Evolutionary conservation across 768 basidiomycete genomes (phyloP), one percentile per base, ranked within the genome.

Genomic region (Podaxis sp.): DNA sequence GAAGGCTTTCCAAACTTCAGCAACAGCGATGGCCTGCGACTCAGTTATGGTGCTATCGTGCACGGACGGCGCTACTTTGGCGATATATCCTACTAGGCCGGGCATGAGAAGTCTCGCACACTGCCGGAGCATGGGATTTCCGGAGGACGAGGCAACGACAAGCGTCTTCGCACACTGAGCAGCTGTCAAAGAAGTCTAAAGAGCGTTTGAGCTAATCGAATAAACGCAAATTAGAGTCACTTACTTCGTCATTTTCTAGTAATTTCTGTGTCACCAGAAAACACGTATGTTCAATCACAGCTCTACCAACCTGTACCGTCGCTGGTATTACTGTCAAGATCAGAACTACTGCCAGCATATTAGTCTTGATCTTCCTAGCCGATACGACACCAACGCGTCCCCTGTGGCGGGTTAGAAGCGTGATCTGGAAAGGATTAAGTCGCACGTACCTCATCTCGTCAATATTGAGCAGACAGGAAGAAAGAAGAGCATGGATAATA

Each of bases 141-240:
- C 88, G 2, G 87, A 77, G 2, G 82, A 77, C 0, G 93, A 89
- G 2, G 95, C 87, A 4, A 85, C 73, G 39, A 93, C 81, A 46
- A 98, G 76, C 0, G 95, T 96, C 70, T 91, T 92, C 1, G 91
- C 86, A 69, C 96, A 98, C 68, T 99, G 94, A 2, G 90, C 85
- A 1, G 95, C 95, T 2, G 92, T 92, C n/a, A 93, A 72, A 1
- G 90, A 87, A 44, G 87, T 78, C 93, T 97, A 62, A 15, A 52
- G 12, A 46, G 33, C 12, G 22, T 24, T 28, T 17, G 11, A 58
- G 54, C 7, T 9, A 11, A 17, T 28, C 12, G 46, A 30, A 39
- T 4, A 30, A 38, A 33, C 3, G 11, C 33, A 57, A 5, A 17
- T 8, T 9, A 54, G 22, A 19, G 38, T 39, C 67, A 68, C 76